A percentile compares a stretch with the other conserved stretches of the same genome.
Evolutionary conservation across 768 basidiomycete genomes (phyloP).

Genomic region (Suillus decipiens): DNA sequence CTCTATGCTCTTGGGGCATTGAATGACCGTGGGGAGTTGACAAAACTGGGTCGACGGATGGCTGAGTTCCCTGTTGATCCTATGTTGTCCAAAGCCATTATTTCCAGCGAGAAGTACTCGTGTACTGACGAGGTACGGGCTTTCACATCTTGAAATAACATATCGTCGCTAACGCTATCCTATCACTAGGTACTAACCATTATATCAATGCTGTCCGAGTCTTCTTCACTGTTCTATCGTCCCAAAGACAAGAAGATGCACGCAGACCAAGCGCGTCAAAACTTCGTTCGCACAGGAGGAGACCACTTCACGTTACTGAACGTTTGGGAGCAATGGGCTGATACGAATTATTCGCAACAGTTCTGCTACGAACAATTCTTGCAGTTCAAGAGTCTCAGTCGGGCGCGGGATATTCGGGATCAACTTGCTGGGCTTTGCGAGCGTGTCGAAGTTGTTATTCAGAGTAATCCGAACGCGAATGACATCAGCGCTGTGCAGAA

Average conservation of each 20-base stretch:
- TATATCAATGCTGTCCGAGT: conserved; percentile 96
- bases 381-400: conserved; percentile 91
- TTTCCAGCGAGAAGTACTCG: conserved; percentile 89
- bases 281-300: conserved; percentile 93
- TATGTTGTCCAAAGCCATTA: conserved; percentile 95
- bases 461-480: conserved; percentile 87
- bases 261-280: conserved; percentile 96
- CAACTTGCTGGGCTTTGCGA: conserved; percentile 96
- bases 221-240: conserved; percentile 91
- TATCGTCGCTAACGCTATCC: background rate
- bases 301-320: conserved; percentile 98
- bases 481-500: conserved; percentile 95
- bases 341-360: conserved; percentile 95
- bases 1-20: conserved; percentile 95
- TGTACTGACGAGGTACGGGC: conserved; percentile 93
- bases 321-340: conserved; percentile 99
- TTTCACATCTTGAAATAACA: background rate
- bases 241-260: conserved; percentile 98
- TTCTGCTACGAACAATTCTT: conserved; percentile 96
- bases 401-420: conserved; percentile 95
- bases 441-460: conserved; percentile 90
- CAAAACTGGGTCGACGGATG: conserved; percentile 96
- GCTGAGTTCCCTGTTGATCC: conserved; percentile 99
- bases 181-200: conserved; percentile 82
- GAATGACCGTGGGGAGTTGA: conserved; percentile 94